Percentiles rank a stretch among this genome's conserved stretches.
Evolutionary conservation across 441 rosid genomes (phyloP).

Genomic region (Aleurites moluccanus): DNA sequence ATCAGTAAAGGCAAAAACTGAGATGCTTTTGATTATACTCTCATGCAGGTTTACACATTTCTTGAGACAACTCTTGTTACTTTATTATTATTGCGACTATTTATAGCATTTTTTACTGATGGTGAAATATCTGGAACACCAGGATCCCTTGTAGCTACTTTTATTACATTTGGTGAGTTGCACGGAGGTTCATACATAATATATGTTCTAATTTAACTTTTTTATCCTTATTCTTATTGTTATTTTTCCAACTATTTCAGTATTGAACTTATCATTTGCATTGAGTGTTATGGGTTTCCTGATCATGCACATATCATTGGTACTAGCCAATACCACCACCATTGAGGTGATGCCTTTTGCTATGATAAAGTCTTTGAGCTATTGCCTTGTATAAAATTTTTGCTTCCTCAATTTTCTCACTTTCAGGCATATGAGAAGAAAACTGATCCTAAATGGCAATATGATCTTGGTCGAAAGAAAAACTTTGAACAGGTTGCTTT

Average conservation of each 20-base stretch:
- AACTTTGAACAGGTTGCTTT: conserved; percentile 74
- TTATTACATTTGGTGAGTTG: conserved; percentile 68
- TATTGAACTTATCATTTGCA: conserved; percentile 80
- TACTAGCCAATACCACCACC: conserved; percentile 65
- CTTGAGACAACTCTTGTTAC: conserved; percentile 81
- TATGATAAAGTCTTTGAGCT: background rate
- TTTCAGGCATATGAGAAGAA: conserved; percentile 85
- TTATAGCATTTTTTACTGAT: conserved; percentile 70
- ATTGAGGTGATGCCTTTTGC: conserved; percentile 64
- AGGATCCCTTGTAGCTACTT: conserved; percentile 63
- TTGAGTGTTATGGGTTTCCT: conserved; percentile 85
- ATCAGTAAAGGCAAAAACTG: background rate
- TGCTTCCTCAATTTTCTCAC: conserved; percentile 22
- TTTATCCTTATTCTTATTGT: conserved; percentile 19
- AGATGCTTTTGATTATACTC: conserved; percentile 7
- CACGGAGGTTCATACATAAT: background rate
- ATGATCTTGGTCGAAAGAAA: conserved; percentile 83
- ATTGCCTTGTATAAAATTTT: background rate
- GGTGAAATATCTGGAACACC: conserved; percentile 72
- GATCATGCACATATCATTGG: conserved; percentile 71
- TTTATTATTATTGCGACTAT: conserved; percentile 56
- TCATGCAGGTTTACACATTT: conserved; percentile 86
- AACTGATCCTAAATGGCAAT: conserved; percentile 65
- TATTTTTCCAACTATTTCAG: conserved; percentile 39
- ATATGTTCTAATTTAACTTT: background rate